phyloP scores from a whole-genome alignment of 768 basidiomycete species.

The Mycena leptocephala region DNA sequence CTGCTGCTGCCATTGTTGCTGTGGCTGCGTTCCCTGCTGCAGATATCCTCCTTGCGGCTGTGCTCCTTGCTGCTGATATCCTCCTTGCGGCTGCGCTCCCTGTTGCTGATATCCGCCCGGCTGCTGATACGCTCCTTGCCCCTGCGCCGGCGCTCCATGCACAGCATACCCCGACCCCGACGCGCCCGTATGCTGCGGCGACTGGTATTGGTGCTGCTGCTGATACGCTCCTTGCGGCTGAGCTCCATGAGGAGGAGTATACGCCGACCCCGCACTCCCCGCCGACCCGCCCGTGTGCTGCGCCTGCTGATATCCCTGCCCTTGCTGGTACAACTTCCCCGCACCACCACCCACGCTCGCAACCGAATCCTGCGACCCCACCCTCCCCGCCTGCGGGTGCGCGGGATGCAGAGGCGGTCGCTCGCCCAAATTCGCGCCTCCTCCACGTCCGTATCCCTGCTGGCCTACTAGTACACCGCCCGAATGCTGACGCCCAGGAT shows the following conservation, averaged over 20 bases:
- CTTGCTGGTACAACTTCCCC: conserved; percentile 7
- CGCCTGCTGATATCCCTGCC: conserved; percentile 20
- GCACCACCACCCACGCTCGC: background rate
- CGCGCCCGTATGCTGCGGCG: conserved; percentile 15
- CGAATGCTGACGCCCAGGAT: conserved; percentile 19
- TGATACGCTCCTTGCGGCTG: background rate
- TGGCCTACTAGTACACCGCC: background rate
- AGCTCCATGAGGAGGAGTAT: background rate
- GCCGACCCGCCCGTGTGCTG: conserved; percentile 28
- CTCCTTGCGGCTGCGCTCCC: too few relatives aligned
- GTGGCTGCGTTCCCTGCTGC: conserved; percentile 20
- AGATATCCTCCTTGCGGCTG: too few relatives aligned
- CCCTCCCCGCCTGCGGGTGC: conserved; percentile 24
- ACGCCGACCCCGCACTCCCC: background rate
- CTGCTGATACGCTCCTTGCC: background rate
- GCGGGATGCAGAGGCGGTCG: conserved; percentile 34
- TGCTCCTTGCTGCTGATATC: too few relatives aligned
- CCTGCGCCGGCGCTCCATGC: background rate
- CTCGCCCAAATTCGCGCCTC: background rate
- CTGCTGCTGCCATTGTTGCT: too few relatives aligned
- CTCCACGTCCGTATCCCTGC: background rate
- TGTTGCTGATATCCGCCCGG: conserved; percentile 39
- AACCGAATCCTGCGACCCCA: conserved; percentile 1
- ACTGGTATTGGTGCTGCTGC: background rate
- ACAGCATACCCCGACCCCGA: conserved; percentile 8